phyloP scores from a whole-genome alignment of 768 basidiomycete genomes.

The Pleurotus tuber-regium region DNA sequence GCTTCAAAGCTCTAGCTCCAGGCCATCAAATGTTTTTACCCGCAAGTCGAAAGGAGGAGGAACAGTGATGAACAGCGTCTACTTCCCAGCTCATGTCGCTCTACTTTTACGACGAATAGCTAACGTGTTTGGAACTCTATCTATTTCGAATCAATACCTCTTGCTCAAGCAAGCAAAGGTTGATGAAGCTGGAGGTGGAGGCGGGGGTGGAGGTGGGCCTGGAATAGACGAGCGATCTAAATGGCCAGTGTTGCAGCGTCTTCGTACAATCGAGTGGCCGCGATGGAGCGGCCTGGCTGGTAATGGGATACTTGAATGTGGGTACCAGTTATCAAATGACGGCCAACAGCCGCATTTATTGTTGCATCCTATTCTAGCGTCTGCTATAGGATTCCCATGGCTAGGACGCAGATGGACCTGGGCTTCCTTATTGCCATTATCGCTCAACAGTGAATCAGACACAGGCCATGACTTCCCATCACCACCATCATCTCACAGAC shows the following conservation, averaged over 20 bases:
- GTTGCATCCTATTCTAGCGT: background rate
- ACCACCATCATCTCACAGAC: background rate
- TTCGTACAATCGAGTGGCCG: background rate
- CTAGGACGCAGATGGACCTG: constrained; percentile 2
- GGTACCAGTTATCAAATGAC: background rate
- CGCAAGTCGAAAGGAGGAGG: too few species aligned
- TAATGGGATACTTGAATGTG: background rate
- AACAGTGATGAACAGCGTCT: constrained; percentile 46
- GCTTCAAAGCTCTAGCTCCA: too few species aligned
- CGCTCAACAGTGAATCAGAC: constrained; percentile 3
- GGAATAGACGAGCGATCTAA: background rate
- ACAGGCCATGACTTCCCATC: constrained; percentile 13
- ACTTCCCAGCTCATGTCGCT: constrained; percentile 59
- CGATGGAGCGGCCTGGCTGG: background rate
- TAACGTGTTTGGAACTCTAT: constrained; percentile 67
- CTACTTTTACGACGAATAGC: constrained; percentile 62
- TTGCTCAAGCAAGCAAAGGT: constrained; percentile 24
- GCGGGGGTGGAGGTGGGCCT: background rate
- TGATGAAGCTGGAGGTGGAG: background rate
- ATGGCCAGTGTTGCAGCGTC: constrained; percentile 5
- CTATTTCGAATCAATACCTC: constrained; percentile 65
- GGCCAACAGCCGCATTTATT: background rate
- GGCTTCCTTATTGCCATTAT: constrained; percentile 12
- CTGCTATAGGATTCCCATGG: constrained; percentile 8
- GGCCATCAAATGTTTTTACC: too few species aligned